These are phyloP conservation scores for Tripterygium wilfordii DNA, from an alignment of 177 flowering plant species.

Conservation along the genomic window DNA sequence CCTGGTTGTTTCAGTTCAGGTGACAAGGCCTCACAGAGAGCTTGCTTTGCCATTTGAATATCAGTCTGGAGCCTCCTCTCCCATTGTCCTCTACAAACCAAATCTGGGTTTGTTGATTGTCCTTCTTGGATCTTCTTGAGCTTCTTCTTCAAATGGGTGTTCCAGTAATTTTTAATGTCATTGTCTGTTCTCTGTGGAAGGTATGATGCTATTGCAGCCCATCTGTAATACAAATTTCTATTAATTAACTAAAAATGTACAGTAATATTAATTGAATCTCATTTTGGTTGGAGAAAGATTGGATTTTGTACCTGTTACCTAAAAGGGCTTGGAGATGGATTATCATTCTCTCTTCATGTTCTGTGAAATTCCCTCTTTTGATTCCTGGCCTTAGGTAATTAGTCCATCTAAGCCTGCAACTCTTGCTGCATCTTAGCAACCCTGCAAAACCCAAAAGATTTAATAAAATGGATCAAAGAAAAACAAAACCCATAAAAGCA, in stretches of 20 bases:
- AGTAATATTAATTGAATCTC: too few species aligned
- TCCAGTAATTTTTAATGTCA: conserved; percentile 89
- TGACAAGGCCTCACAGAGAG: conserved; percentile 65
- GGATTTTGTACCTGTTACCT: conserved; percentile 89
- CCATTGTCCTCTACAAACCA: conserved; percentile 73
- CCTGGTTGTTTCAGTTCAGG: conserved; percentile 17
- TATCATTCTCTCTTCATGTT: conserved; percentile 79
- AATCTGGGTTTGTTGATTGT: conserved; percentile 13
- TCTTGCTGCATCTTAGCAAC: conserved; percentile 77
- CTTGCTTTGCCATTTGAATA: conserved; percentile 63
- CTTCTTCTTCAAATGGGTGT: conserved; percentile 86
- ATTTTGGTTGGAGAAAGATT: too few species aligned
- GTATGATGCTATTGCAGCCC: conserved; percentile 95
- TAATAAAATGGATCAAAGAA: too few species aligned
- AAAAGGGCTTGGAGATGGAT: conserved; percentile 84
- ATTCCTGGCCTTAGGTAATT: conserved; percentile 88
- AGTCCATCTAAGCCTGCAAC: conserved; percentile 91
- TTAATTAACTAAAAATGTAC: too few species aligned
- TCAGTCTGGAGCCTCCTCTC: conserved; percentile 83
- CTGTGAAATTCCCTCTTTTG: conserved; percentile 71
- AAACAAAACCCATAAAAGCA: neutral
- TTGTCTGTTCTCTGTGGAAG: conserved; percentile 95
- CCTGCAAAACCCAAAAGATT: conserved; percentile 35
- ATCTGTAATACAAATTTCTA: conserved; percentile 53
- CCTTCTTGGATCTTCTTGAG: conserved; percentile 61